Evolutionary conservation across 257 asterid species (phyloP), one percentile per base, ranked within the genome.

Genomic region (Pogostemon cablin): DNA sequence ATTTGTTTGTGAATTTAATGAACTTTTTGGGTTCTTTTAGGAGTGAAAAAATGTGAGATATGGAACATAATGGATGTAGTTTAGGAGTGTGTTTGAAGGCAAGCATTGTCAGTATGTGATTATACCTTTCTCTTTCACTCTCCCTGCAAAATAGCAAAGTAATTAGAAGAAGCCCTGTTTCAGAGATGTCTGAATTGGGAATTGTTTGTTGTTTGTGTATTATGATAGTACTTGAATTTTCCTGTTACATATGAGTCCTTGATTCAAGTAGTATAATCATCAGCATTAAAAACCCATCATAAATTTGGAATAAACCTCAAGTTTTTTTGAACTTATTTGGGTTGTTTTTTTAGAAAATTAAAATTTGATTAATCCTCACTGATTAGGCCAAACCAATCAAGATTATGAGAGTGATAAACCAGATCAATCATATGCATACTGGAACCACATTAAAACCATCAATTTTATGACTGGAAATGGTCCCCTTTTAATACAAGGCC

Each of bases 401-500:
- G 41, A 53, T 60, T 5, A 44, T 57, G 32, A 25, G 32, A 25
- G 32, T 25, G 32, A 25, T 25, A 25, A 25, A 25, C 1, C 32
- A 25, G 32, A 25, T 25, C 37, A 44, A 41, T 67, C 58, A n/a
- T 67, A 61, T 10, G 56, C 1, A 34, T 60, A 66, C 3, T 6
- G 47, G 55, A 56, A 48, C 73, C 39, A 50, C 67, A 57, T 58
- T 80, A 79, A 69, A 48, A 48, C 62, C 70, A 50, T 66, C 38
- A 53, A 10, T 47, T 58, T 63, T n/a, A 52, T 43, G 11, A 49
- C 49, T 44, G 38, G 3, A 41, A 40, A 78, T 78, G 88, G 86
- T 83, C 85, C 88, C 79, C 75, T 62, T 53, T 57, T 42, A 75
- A 57, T 72, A 73, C 52, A 69, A 61, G 48, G 74, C 75, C 78